Base-by-base conservation (phyloP, 2,329 filamentous ascomycete genomes). In the Clonostachys rhizophaga region DNA sequence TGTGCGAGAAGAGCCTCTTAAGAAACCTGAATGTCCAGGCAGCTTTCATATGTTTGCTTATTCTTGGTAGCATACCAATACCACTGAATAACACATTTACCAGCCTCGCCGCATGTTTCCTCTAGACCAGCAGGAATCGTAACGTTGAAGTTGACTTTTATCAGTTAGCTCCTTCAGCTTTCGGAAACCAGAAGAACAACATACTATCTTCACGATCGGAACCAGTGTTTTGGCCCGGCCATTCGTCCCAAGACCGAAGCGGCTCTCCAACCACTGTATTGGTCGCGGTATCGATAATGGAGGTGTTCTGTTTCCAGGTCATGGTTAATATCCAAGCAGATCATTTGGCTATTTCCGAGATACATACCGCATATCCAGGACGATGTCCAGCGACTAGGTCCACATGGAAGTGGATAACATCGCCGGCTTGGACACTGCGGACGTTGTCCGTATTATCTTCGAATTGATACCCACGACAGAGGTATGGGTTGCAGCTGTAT, bases 281-380 rank as follows among this genome's bases (percentile, higher is more conserved):
- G 52, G 70, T 71, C 35, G 67, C 64, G 12, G 73, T 76, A 55
- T 77, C 69, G 54, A 85, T 71, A 44, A 84, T 70, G n/a, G 75
- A 79, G 36, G 84, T 76, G 60, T 84, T 84, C 34, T 20, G 41
- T n/a, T 11, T 39, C 39, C 12, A 12, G 13, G 18, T 18, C 45
- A 3, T 30, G 24, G 9, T 30, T 5, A 30, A 30, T 30, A 17
- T 42, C 43, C 40, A n/a, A 43, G 40, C 5, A 47, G 39, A 36
- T 47, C 45, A 18, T 35, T 34, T 3, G 24, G 24, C 9, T 30
- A 10, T 9, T 30, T 8, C 24, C 20, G 17, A 14, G 40, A 42
- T 42, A 40, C 34, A 34, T 16, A 47, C n/a, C 58, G 64, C 65
- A 11, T 67, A 66, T 0, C 71, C 71, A 16, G 68, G 10, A 24